Percentiles rank a stretch among this genome's conserved stretches.
Evolutionary conservation across 2,329 filamentous ascomycete genomes (phyloP).

Genomic region (Fusarium xylarioides): DNA sequence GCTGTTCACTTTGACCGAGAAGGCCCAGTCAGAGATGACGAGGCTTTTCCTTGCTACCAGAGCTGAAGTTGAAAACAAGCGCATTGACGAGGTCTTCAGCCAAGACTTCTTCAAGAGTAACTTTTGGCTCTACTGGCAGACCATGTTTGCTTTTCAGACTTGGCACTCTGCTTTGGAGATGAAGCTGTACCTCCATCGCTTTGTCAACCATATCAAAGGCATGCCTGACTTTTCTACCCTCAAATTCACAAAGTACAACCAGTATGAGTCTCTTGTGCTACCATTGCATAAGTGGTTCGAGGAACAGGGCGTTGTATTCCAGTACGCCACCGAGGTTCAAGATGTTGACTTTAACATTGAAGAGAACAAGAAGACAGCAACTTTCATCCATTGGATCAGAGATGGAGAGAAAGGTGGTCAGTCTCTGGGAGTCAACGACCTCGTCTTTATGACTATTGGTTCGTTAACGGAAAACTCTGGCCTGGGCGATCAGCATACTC

Average conservation of each 20-base stretch:
- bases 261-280: not conserved
- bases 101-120: not conserved
- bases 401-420: not conserved
- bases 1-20: not conserved
- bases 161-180: constrained; percentile 1
- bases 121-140: constrained; percentile 7
- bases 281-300: not conserved
- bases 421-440: not conserved
- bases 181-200: not conserved
- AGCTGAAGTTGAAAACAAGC: not conserved
- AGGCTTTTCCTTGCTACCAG: not conserved
- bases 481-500: not conserved
- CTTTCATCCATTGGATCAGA: not conserved
- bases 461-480: not conserved
- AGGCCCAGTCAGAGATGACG: not conserved
- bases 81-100: not conserved
- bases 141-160: constrained; percentile 2
- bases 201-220: constrained; percentile 3
- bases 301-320: not conserved
- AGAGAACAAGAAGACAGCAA: not conserved
- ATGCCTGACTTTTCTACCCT: constrained; percentile 4
- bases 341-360: not conserved
- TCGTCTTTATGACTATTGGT: not conserved
- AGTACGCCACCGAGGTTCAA: not conserved
- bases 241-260: not conserved